Percentiles rank a stretch among this genome's conserved stretches.
phyloP scores from a whole-genome alignment of 1,284 basidiomycete genomes.

The Cutaneotrichosporon daszewskae region DNA sequence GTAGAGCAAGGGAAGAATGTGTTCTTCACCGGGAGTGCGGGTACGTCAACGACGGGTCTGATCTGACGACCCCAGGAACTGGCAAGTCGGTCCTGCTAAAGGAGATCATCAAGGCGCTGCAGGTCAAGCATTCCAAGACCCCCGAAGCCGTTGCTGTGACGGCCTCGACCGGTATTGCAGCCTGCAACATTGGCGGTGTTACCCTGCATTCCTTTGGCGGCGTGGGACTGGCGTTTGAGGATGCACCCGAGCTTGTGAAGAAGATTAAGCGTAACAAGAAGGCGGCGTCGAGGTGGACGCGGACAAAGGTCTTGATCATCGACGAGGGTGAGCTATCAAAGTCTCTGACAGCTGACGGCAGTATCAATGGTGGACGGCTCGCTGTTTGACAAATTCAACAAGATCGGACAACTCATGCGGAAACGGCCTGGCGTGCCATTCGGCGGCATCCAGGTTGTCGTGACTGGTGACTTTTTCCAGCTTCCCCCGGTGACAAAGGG shows the following conservation, averaged over 20 bases:
- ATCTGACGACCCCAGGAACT: conserved; percentile 68
- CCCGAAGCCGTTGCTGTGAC: conserved; percentile 71
- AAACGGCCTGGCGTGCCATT: conserved; percentile 63
- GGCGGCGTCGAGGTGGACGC: conserved; percentile 62
- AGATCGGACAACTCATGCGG: conserved; percentile 50
- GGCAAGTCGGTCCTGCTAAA: conserved; percentile 92
- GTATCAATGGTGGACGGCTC: conserved; percentile 97
- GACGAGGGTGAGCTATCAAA: conserved; percentile 67
- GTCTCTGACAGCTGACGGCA: conserved; percentile 37
- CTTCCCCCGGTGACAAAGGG: conserved; percentile 79
- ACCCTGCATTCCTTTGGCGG: conserved; percentile 91
- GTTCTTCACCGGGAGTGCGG: conserved; percentile 97
- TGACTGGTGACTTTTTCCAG: conserved; percentile 96
- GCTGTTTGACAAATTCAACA: conserved; percentile 53
- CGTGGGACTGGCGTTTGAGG: conserved; percentile 74
- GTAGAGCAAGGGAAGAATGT: conserved; percentile 67
- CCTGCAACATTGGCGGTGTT: conserved; percentile 86
- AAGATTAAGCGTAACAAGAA: conserved; percentile 70
- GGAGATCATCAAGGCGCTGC: conserved; percentile 69
- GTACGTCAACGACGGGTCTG: conserved; percentile 51
- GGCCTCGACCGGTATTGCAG: conserved; percentile 85
- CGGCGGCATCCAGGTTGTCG: conserved; percentile 90
- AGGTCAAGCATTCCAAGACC: conserved; percentile 51
- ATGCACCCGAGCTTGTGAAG: conserved; percentile 57
- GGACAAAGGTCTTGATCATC: conserved; percentile 77